A percentile compares a stretch with the other conserved stretches of the same genome.
These are phyloP conservation scores for Candida wancherniae DNA, from an alignment of 805 yeast species.

Conservation along the genomic window DNA sequence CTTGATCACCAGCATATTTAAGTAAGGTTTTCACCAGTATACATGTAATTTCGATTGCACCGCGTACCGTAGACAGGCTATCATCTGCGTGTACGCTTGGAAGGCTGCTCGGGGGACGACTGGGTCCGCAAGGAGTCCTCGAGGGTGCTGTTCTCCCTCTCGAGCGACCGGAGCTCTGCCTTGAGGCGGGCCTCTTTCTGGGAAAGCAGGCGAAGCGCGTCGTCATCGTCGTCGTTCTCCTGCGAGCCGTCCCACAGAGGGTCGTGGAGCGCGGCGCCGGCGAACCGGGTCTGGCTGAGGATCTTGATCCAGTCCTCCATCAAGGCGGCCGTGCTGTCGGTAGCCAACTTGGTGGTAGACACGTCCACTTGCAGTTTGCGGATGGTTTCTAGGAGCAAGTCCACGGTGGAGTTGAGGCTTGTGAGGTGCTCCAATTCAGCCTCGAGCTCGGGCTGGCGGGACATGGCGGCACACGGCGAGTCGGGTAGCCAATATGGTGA, in stretches of 20 bases:
- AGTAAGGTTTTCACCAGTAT: too few species aligned
- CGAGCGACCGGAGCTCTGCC: constrained; percentile 22
- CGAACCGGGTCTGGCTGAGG: constrained; percentile 56
- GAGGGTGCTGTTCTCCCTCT: constrained; percentile 24
- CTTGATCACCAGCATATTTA: constrained; percentile 47
- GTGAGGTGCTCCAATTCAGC: constrained; percentile 22
- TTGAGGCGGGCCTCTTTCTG: constrained; percentile 21
- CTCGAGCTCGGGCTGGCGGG: constrained; percentile 18
- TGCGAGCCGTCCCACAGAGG: constrained; percentile 19
- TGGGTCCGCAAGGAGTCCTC: constrained; percentile 15
- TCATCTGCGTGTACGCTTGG: constrained; percentile 21
- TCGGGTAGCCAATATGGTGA: too few species aligned
- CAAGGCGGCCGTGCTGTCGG: constrained; percentile 45
- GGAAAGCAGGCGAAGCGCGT: constrained; percentile 14
- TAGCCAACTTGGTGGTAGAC: constrained; percentile 32
- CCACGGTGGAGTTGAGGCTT: constrained; percentile 29
- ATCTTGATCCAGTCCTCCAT: constrained; percentile 59
- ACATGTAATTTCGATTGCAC: too few species aligned
- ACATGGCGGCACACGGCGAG: too few species aligned
- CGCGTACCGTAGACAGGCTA: too few species aligned
- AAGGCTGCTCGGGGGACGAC: constrained; percentile 23
- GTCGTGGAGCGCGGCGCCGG: constrained; percentile 29
- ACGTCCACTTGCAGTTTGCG: constrained; percentile 26
- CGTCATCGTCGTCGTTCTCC: constrained; percentile 18
- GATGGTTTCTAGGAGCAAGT: constrained; percentile 26